phyloP scores from a whole-genome alignment of 305 asterid species.

The Fraxinus paxiana region DNA sequence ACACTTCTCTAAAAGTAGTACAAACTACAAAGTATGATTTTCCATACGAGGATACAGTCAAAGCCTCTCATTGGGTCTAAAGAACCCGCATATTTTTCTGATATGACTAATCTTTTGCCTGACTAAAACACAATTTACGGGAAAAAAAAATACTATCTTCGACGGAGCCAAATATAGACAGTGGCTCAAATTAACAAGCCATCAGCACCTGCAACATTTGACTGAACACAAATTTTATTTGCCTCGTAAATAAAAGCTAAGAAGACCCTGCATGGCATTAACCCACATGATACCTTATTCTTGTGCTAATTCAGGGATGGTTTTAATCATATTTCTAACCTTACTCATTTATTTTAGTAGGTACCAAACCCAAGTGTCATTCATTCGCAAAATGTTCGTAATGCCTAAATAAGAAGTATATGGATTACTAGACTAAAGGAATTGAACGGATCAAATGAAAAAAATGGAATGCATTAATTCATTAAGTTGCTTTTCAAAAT shows the following conservation, averaged over 20 bases:
- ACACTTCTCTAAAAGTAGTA: neutral
- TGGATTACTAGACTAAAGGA: neutral
- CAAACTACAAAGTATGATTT: neutral
- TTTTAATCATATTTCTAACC: neutral
- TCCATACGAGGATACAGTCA: neutral
- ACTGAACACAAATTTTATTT: neutral
- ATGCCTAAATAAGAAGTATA: neutral
- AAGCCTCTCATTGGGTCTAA: conserved; percentile 1
- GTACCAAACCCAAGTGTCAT: neutral
- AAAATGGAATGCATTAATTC: neutral
- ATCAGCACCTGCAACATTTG: neutral
- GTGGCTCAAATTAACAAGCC: neutral
- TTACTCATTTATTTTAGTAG: neutral
- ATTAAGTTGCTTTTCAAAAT: neutral
- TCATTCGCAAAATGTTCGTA: neutral
- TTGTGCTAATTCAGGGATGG: neutral
- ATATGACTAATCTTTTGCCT: neutral
- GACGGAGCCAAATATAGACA: neutral
- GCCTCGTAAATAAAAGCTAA: neutral
- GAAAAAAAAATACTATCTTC: neutral
- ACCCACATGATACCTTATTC: neutral
- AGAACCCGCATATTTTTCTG: neutral
- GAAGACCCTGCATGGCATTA: neutral
- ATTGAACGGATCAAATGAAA: neutral
- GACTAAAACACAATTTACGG: neutral